Conservation (phyloP, 2,329 filamentous ascomycete species). For the Aspergillus sclerotialis region DNA sequence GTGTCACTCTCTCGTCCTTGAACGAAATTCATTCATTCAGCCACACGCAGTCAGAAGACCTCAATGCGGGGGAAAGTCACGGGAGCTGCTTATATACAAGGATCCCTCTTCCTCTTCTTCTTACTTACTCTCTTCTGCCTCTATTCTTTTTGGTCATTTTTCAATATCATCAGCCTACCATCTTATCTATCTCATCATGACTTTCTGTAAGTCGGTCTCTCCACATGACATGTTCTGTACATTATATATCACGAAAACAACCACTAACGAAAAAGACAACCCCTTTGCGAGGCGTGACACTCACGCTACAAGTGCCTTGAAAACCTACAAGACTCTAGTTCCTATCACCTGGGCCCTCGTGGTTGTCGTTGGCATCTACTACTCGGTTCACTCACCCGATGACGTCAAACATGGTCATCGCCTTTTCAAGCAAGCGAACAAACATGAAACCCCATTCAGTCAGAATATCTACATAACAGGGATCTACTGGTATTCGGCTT, state of each 20-base stretch:
- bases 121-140: conserved; percentile 1
- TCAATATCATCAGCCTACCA: too few relatives aligned
- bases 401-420: conserved; percentile 56
- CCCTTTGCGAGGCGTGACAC: conserved; percentile 67
- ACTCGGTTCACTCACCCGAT: conserved; percentile 57
- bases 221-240: too few relatives aligned
- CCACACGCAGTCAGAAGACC: too few relatives aligned
- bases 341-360: conserved; percentile 68
- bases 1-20: too few relatives aligned
- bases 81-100: background rate
- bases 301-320: conserved; percentile 55
- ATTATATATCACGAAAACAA: too few relatives aligned
- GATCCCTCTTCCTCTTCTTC: background rate
- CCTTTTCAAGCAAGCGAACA: conserved; percentile 69
- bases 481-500: conserved; percentile 63
- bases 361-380: conserved; percentile 66
- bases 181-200: too few relatives aligned
- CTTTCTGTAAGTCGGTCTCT: conserved; percentile 11
- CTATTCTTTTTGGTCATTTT: too few relatives aligned
- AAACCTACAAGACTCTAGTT: conserved; percentile 69
- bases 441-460: conserved; percentile 64
- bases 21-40: too few relatives aligned
- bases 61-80: background rate
- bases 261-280: conserved; percentile 40
- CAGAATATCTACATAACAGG: conserved; percentile 57